Evolutionary conservation across 73 alveolate genomes (phyloP).

Genomic region (Breviolum minutum): DNA sequence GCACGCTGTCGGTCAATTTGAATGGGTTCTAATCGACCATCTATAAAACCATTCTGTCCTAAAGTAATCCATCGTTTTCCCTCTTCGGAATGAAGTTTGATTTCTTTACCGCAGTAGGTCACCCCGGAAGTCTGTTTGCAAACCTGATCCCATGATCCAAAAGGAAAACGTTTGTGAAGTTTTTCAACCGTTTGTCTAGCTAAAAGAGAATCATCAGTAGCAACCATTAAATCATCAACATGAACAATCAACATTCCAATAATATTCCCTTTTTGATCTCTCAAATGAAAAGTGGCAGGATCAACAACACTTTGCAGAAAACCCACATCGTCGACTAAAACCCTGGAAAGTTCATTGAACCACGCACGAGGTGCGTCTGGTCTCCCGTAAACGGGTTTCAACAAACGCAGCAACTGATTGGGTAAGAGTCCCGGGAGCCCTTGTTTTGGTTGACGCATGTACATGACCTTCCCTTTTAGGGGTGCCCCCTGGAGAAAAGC

Average conservation of each 20-base stretch:
- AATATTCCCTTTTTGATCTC: not conserved
- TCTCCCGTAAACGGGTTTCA: slow-evolving; percentile 24
- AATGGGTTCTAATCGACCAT: not conserved
- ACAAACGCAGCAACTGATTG: not conserved
- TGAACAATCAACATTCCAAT: not conserved
- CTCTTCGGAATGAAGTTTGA: not conserved
- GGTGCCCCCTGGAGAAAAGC: slow-evolving; percentile 3
- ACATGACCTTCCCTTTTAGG: not conserved
- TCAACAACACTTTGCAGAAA: not conserved
- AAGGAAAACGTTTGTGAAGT: not conserved
- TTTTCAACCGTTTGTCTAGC: not conserved
- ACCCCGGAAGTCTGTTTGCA: not conserved
- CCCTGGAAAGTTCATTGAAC: not conserved
- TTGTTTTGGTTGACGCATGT: slow-evolving; percentile 3
- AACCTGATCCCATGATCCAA: not conserved
- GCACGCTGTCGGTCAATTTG: not conserved
- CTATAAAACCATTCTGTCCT: slow-evolving; percentile 13
- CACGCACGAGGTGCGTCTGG: slow-evolving; percentile 37
- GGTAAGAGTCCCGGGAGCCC: not conserved
- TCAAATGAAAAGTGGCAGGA: not conserved
- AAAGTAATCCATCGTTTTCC: not conserved
- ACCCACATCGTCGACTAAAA: not conserved
- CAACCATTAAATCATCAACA: slow-evolving; percentile 10
- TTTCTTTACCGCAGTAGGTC: slow-evolving; percentile 10
- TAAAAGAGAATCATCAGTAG: not conserved